Evolutionary conservation across 768 basidiomycete species (phyloP), one percentile per base, ranked within the genome.

Genomic region (Mycena leptocephala): DNA sequence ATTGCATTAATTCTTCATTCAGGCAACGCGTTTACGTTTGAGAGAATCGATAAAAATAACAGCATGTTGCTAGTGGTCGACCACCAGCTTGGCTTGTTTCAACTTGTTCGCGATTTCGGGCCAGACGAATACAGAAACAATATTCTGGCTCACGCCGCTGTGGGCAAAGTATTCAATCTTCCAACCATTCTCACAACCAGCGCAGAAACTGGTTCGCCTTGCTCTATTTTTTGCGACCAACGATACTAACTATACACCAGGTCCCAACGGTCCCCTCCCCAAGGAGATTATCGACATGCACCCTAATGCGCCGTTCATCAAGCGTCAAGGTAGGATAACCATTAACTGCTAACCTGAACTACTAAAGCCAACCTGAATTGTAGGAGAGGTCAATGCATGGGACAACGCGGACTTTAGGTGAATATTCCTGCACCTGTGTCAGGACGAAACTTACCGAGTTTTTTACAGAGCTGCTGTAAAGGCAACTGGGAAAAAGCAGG

Each of bases 341-440:
- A 11, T 30, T 20, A 32, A 51, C n/a, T 30, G 28, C 35, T 16
- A n/a, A 58, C 33, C 32, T 32, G 5, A 18, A 62, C 37, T 3
- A 10, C 61, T 33, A 41, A 41, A n/a, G 28, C 16, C 41, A 16
- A 41, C 11, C 22, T 16, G 24, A 61, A 61, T 26, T 16, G 61
- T 28, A 62, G 61, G 88, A 2, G 88, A 90, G 78, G 89, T 90
- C 18, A 82, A 90, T 69, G 89, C 90, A 11, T 90, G 90, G 90
- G 89, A 90, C 77, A 90, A 88, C 78, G 70, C 81, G 7, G 88
- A 89, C 68, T 89, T 90, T 84, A 83, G 86, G 46, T 58, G 33
- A 33, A 22, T 33, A 33, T 26, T 22, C 10, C 9, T 20, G 7
- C 56, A 14, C 22, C 16, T 26, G n/a, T 24, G 32, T 9, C 6